These are phyloP conservation scores for Mucor saturninus DNA, from an alignment of 371 early-diverging fungal species.

Conservation along the genomic window DNA sequence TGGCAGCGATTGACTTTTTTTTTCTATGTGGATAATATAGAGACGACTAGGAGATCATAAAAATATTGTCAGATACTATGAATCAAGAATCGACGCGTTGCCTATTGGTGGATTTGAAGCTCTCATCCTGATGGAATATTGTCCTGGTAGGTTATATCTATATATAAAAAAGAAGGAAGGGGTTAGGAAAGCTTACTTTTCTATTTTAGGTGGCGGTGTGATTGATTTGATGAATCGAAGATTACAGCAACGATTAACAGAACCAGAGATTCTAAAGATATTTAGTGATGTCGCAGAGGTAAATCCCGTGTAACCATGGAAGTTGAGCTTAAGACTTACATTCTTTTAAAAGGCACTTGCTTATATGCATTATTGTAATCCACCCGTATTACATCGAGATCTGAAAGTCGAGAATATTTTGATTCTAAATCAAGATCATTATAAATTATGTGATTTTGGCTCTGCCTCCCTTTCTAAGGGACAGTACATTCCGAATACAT, in stretches of 20 bases:
- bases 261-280: constrained; percentile 83
- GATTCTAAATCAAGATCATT: constrained; percentile 57
- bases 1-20: background rate
- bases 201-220: constrained; percentile 67
- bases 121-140: constrained; percentile 90
- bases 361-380: constrained; percentile 82
- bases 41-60: constrained; percentile 76
- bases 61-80: constrained; percentile 82
- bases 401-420: constrained; percentile 84
- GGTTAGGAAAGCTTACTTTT: background rate
- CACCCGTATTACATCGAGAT: constrained; percentile 83
- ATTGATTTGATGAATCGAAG: constrained; percentile 88
- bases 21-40: constrained; percentile 40
- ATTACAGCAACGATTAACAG: constrained; percentile 72
- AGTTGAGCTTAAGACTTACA: background rate
- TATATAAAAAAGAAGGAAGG: background rate
- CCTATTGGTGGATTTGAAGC: constrained; percentile 74
- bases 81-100: constrained; percentile 68
- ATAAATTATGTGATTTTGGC: constrained; percentile 95
- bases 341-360: constrained; percentile 75
- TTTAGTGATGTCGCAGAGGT: constrained; percentile 85
- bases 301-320: background rate
- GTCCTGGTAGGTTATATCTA: constrained; percentile 61
- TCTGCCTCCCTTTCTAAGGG: constrained; percentile 75
- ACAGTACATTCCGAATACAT: constrained; percentile 56